These are phyloP conservation scores for Teratosphaeria gauchensis DNA, from an alignment of 2,329 filamentous ascomycete genomes.

Conservation along the genomic window DNA sequence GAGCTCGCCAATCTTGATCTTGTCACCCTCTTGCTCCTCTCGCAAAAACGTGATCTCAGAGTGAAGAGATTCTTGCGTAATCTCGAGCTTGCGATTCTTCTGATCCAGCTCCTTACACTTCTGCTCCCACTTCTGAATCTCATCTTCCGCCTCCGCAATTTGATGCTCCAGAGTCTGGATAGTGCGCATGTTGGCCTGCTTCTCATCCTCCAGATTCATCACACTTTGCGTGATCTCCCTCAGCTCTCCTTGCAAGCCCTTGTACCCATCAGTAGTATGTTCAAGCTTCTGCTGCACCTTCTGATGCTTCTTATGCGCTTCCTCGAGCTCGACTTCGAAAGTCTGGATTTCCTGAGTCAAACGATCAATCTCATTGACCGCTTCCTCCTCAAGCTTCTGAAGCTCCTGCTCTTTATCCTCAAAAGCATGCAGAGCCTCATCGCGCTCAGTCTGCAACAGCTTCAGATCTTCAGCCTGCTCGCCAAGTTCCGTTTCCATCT, in stretches of 20 bases:
- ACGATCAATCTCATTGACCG: slow-evolving; percentile 49
- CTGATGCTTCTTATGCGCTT: slow-evolving; percentile 39
- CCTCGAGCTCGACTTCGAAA: slow-evolving; percentile 21
- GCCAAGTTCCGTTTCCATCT: slow-evolving; percentile 73
- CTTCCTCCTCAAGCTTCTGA: slow-evolving; percentile 46
- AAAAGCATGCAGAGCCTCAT: slow-evolving; percentile 71
- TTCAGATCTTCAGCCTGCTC: slow-evolving; percentile 70
- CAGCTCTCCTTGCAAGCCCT: slow-evolving; percentile 88
- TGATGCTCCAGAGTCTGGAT: slow-evolving; percentile 79
- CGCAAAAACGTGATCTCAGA: slow-evolving; percentile 89
- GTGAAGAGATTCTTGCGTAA: slow-evolving; percentile 87
- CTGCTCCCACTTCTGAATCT: slow-evolving; percentile 77
- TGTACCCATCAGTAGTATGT: slow-evolving; percentile 76
- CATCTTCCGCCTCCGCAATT: slow-evolving; percentile 71
- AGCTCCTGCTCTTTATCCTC: slow-evolving; percentile 50
- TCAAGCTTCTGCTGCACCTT: slow-evolving; percentile 61
- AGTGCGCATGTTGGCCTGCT: slow-evolving; percentile 64
- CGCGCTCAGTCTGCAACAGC: slow-evolving; percentile 69
- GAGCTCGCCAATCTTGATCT: slow-evolving; percentile 92
- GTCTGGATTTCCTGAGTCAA: slow-evolving; percentile 35
- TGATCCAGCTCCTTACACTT: slow-evolving; percentile 75
- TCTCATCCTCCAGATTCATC: slow-evolving; percentile 80
- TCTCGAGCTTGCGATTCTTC: slow-evolving; percentile 77
- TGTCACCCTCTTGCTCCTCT: slow-evolving; percentile 94
- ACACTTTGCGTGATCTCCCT: slow-evolving; percentile 80